A percentile compares a stretch with the other conserved stretches of the same genome.
phyloP scores from a whole-genome alignment of 2,329 filamentous ascomycete genomes.

The Endoconidiophora polonica region DNA sequence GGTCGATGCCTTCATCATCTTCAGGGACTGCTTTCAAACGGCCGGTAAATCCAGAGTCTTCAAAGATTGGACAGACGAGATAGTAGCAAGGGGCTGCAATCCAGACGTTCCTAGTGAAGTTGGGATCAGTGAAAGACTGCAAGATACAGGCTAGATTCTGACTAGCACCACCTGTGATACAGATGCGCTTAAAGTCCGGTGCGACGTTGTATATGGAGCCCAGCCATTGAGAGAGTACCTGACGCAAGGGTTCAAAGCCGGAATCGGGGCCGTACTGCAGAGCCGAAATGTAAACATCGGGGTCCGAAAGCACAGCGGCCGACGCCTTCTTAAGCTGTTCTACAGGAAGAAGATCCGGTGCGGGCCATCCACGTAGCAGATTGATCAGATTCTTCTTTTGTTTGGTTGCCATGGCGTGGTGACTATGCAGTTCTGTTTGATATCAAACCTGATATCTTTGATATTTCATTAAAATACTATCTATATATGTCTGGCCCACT shows the following conservation, averaged over 20 bases:
- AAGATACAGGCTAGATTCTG: conserved; percentile 67
- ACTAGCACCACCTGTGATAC: conserved; percentile 70
- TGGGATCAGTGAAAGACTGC: conserved; percentile 64
- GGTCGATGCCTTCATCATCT: conserved; percentile 59
- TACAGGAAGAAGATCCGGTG: conserved; percentile 45
- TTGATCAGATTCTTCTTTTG: conserved; percentile 35
- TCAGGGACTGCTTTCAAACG: conserved; percentile 56
- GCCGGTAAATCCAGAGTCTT: conserved; percentile 57
- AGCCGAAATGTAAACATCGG: conserved; percentile 40
- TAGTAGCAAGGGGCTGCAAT: conserved; percentile 71
- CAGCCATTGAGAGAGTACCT: conserved; percentile 55
- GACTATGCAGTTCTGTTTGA: too few species aligned
- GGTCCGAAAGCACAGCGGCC: conserved; percentile 42
- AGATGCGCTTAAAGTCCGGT: conserved; percentile 42
- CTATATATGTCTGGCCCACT: too few species aligned
- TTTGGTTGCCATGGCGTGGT: too few species aligned
- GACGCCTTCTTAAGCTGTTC: conserved; percentile 44
- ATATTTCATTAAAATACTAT: too few species aligned
- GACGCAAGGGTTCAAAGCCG: conserved; percentile 54
- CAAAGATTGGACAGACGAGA: conserved; percentile 70
- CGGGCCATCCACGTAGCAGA: conserved; percentile 53
- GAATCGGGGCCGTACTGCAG: conserved; percentile 66
- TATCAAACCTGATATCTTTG: too few species aligned
- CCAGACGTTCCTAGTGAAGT: conserved; percentile 60
- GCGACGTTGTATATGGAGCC: conserved; percentile 15